phyloP scores from a whole-genome alignment of 805 yeast genomes.

The Zygotorulaspora sp. region DNA sequence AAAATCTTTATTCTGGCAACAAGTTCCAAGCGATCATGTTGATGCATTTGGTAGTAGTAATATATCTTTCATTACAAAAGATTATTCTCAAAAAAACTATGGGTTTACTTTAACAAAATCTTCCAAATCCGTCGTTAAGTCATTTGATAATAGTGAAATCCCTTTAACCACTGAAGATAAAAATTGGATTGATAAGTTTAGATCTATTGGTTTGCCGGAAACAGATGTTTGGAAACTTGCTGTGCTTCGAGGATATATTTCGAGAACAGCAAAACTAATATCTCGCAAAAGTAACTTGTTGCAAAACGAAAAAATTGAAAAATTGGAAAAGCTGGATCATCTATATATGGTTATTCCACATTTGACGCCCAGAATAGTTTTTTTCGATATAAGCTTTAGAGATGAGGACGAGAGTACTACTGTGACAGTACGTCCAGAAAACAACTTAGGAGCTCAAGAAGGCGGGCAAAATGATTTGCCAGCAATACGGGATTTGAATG shows the following conservation, averaged over 20 bases:
- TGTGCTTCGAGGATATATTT: slow-evolving; percentile 62
- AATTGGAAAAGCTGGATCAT: slow-evolving; percentile 29
- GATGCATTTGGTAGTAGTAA: slow-evolving; percentile 45
- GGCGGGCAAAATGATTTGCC: slow-evolving; percentile 5
- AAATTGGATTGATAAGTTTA: slow-evolving; percentile 67
- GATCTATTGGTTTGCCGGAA: slow-evolving; percentile 67
- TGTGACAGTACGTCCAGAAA: not conserved
- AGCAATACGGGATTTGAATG: slow-evolving; percentile 25
- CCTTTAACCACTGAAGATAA: slow-evolving; percentile 63
- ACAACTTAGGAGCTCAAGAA: not conserved
- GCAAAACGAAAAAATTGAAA: slow-evolving; percentile 17
- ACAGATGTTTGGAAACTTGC: slow-evolving; percentile 81
- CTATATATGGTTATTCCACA: slow-evolving; percentile 15
- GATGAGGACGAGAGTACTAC: slow-evolving; percentile 10
- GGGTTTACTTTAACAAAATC: slow-evolving; percentile 21
- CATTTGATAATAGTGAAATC: slow-evolving; percentile 42
- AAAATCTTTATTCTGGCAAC: slow-evolving; percentile 79
- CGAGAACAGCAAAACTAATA: slow-evolving; percentile 46
- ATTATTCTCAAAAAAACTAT: slow-evolving; percentile 27
- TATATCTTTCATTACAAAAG: slow-evolving; percentile 26
- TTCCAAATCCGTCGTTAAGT: slow-evolving; percentile 30
- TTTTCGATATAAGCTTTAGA: slow-evolving; percentile 41
- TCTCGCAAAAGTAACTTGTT: slow-evolving; percentile 31
- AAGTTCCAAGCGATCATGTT: slow-evolving; percentile 34
- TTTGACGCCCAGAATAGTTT: slow-evolving; percentile 47